Evolutionary conservation across 2,329 filamentous ascomycete genomes (phyloP).

Genomic region (Aspergillus eucalypticola): DNA sequence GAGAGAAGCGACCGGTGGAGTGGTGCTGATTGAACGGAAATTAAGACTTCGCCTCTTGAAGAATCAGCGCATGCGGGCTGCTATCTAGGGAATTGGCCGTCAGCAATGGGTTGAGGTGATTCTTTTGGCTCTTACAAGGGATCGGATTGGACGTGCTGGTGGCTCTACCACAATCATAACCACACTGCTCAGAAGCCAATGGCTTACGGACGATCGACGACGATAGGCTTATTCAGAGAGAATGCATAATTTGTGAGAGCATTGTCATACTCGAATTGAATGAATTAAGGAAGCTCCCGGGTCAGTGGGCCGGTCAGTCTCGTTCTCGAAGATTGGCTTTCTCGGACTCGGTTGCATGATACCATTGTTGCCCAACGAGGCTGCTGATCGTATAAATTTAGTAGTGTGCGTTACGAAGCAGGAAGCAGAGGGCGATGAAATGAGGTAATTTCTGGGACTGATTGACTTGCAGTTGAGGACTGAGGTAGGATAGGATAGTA

Average conservation of each 20-base stretch:
- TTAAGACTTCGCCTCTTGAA: not conserved
- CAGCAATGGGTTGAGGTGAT: not conserved
- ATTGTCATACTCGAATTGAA: not conserved
- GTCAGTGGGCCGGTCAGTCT: constrained; percentile 3
- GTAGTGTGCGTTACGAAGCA: not conserved
- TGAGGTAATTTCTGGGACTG: not conserved
- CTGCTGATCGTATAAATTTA: constrained; percentile 13
- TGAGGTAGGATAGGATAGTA: constrained; percentile 1
- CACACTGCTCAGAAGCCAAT: not conserved
- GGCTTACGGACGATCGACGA: not conserved
- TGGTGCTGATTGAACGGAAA: not conserved
- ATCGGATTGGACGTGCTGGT: not conserved
- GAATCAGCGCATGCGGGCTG: not conserved
- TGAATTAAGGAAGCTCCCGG: not conserved
- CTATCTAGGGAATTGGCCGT: not conserved
- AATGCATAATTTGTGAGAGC: not conserved
- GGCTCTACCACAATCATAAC: not conserved
- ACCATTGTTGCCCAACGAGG: constrained; percentile 19
- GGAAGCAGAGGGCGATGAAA: not conserved
- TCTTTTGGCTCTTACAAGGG: not conserved
- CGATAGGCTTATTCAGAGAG: not conserved
- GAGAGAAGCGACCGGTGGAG: constrained; percentile 17
- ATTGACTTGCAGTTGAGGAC: not conserved
- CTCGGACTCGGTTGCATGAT: constrained; percentile 14
- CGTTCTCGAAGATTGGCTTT: constrained; percentile 7